Evolutionary conservation across 257 asterid genomes (phyloP).

Genomic region (Primulina huaijiensis): DNA sequence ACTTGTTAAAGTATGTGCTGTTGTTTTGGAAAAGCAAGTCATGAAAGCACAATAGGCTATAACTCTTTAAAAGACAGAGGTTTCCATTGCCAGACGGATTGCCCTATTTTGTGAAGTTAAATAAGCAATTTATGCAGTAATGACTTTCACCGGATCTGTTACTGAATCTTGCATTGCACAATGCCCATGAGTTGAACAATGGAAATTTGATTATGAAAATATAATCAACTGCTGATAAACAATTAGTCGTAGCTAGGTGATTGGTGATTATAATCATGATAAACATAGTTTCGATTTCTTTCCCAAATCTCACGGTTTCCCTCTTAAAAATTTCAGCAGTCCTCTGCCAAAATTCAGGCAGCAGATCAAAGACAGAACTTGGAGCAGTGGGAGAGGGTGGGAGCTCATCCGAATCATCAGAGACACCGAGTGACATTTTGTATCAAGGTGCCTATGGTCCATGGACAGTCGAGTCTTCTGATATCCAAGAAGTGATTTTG

Average conservation of each 20-base stretch:
- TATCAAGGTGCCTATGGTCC: conserved; percentile 85
- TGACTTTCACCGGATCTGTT: too few species aligned
- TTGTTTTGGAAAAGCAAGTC: neutral
- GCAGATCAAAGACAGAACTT: neutral
- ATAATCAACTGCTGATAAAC: too few species aligned
- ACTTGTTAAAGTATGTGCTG: too few species aligned
- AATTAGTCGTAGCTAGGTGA: too few species aligned
- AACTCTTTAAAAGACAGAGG: too few species aligned
- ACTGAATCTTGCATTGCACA: too few species aligned
- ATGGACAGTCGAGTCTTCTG: conserved; percentile 72
- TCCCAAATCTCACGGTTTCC: neutral
- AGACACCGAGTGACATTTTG: conserved; percentile 28
- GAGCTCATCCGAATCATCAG: conserved; percentile 22
- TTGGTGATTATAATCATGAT: too few species aligned
- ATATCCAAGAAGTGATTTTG: conserved; percentile 71
- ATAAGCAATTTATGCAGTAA: too few species aligned
- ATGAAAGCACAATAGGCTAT: neutral
- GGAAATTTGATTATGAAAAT: too few species aligned
- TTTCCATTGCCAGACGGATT: too few species aligned
- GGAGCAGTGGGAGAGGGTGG: neutral
- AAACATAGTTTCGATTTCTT: neutral
- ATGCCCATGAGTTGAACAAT: too few species aligned
- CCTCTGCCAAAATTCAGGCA: neutral
- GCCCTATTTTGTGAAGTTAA: too few species aligned
- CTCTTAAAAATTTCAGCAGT: neutral